These are phyloP conservation scores for Stachybotrys chartarum DNA, from an alignment of 2,329 filamentous ascomycete genomes.

Conservation along the genomic window DNA sequence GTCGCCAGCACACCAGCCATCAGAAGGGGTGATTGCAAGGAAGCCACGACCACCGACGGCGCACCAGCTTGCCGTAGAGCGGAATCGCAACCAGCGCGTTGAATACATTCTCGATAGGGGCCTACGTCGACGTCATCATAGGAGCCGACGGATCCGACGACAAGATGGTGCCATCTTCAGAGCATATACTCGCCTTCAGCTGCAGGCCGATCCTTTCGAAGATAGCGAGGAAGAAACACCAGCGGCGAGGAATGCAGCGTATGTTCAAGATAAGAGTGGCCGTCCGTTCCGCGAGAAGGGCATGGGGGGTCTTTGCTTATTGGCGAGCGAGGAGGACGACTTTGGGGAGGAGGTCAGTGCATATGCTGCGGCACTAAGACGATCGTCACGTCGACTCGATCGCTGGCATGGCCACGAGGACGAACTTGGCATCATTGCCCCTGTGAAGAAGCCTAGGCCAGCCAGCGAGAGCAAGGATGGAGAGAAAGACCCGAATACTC, in stretches of 20 bases:
- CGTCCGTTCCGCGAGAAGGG: constrained; percentile 47
- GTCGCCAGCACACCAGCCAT: constrained; percentile 47
- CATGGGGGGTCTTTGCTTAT: constrained; percentile 56
- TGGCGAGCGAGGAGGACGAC: constrained; percentile 59
- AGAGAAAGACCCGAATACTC: constrained; percentile 10
- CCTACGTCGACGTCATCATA: constrained; percentile 58
- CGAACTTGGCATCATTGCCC: constrained; percentile 38
- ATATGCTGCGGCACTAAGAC: constrained; percentile 59
- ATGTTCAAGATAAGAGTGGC: constrained; percentile 19
- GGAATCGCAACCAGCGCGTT: constrained; percentile 71
- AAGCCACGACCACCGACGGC: constrained; percentile 72
- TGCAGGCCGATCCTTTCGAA: constrained; percentile 47
- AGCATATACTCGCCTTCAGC: constrained; percentile 56
- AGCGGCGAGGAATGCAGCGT: constrained; percentile 21
- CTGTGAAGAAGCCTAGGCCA: constrained; percentile 33
- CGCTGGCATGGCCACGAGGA: constrained; percentile 54
- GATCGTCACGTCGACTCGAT: constrained; percentile 56
- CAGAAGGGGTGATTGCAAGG: constrained; percentile 48
- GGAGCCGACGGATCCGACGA: constrained; percentile 53
- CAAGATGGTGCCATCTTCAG: constrained; percentile 61
- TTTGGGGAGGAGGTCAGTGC: constrained; percentile 67
- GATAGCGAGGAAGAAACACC: constrained; percentile 56
- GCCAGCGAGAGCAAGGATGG: constrained; percentile 16
- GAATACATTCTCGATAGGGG: constrained; percentile 75
- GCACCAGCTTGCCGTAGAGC: constrained; percentile 74